Evolutionary conservation across 2,329 filamentous ascomycete genomes (phyloP).

Genomic region (Pezicula radicicola): DNA sequence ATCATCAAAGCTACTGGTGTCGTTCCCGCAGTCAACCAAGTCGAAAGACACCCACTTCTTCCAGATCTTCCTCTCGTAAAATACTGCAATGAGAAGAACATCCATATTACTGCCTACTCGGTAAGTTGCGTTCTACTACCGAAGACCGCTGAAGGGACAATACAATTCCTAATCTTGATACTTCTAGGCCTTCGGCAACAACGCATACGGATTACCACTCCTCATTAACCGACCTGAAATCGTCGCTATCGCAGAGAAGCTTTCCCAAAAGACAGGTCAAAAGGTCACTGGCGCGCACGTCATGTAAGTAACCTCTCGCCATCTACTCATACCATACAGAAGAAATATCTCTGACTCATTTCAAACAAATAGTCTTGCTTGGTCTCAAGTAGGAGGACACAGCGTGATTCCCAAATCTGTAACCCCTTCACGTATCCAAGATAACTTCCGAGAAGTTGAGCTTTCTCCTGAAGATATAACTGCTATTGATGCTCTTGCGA

Average conservation of each 20-base stretch:
- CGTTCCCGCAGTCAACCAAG: conserved; percentile 62
- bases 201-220: conserved; percentile 41
- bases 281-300: conserved; percentile 40
- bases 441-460: conserved; percentile 68
- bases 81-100: conserved; percentile 60
- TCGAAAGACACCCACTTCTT: conserved; percentile 66
- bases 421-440: conserved; percentile 62
- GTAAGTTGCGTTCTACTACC: conserved; percentile 41
- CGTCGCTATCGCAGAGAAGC: conserved; percentile 50
- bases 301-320: conserved; percentile 18
- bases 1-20: conserved; percentile 56
- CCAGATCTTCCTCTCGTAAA: conserved; percentile 55
- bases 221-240: conserved; percentile 56
- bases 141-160: not conserved
- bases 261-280: conserved; percentile 39
- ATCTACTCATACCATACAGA: conserved; percentile 36
- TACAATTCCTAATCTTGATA: conserved; percentile 9
- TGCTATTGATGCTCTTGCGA: conserved; percentile 59
- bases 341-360: conserved; percentile 40
- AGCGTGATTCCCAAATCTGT: conserved; percentile 76
- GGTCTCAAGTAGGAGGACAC: conserved; percentile 57
- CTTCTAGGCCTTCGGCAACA: conserved; percentile 37
- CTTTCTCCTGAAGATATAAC: conserved; percentile 55
- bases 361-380: conserved; percentile 48
- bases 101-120: conserved; percentile 66